These are phyloP conservation scores for Eucalyptus regnans DNA, from an alignment of 345 rosid genomes.

Conservation along the genomic window DNA sequence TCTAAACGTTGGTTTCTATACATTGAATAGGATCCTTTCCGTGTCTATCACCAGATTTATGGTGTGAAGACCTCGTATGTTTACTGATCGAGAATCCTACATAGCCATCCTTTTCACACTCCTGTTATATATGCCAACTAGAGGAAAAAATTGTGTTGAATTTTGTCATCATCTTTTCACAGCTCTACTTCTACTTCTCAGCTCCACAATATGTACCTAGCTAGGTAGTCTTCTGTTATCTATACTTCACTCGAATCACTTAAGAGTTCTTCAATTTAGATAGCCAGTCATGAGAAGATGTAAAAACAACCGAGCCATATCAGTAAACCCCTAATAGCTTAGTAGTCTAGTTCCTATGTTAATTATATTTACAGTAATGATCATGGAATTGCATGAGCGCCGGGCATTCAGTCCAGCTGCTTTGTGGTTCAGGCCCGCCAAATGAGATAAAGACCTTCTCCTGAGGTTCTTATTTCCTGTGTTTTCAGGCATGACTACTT, in stretches of 20 bases:
- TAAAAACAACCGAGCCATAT: not conserved
- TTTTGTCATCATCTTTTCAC: not conserved
- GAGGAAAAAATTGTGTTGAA: not conserved
- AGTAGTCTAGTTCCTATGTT: not conserved
- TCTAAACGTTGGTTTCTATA: not conserved
- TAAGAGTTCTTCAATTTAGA: not conserved
- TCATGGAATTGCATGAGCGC: not conserved
- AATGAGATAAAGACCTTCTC: not conserved
- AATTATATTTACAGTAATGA: not conserved
- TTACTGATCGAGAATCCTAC: not conserved
- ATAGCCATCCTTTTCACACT: not conserved
- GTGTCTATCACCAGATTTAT: not conserved
- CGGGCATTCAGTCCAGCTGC: not conserved
- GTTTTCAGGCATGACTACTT: slow-evolving; percentile 54
- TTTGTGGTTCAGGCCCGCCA: not conserved
- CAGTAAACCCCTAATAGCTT: not conserved
- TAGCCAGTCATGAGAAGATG: not conserved
- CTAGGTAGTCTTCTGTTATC: not conserved
- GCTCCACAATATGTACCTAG: not conserved
- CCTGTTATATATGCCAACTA: not conserved
- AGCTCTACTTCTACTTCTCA: not conserved
- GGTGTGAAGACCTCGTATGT: not conserved
- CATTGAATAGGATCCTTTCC: not conserved
- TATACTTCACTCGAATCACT: not conserved
- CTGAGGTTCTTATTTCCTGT: not conserved